Evolutionary conservation across 176 grass and related monocot genomes (phyloP), one percentile per base, ranked within the genome.

Genomic region (Miscanthus lutarioriparius): DNA sequence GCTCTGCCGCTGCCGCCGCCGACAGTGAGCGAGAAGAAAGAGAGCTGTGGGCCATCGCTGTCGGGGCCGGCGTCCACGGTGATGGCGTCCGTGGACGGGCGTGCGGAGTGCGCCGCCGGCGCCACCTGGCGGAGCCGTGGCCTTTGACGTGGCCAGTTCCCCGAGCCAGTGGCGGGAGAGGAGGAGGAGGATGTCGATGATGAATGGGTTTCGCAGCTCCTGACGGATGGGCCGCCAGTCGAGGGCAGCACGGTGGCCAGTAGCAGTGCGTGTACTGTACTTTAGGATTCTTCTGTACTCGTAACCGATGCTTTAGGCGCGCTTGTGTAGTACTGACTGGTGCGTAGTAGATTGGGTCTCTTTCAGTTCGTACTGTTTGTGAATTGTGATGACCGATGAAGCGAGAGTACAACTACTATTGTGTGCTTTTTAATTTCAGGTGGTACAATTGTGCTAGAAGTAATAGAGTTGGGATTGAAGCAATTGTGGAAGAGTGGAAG

Each of bases 31-130:
- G 76, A 65, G 9, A 13, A 6, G 26, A 13, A 2, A 45, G 87
- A 89, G 81, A 89, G 82, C 87, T 89, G 82, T 76, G 69, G 82
- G 14, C 10, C 82, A 27, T 84, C 82, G 26, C 20, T 80, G 36
- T 89, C 87, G 7, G 22, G 20, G 2, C 83, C 69, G 5, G 59
- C 76, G 35, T 75, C 76, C 20, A 84, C 87, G 26, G 81, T 88
- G 16, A 88, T 88, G 81, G 87, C 87, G 32, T 58, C 87, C 2
- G 76, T 89, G 14, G 87, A 89, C 69, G 27, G 65, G 10, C 61
- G 81, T 36, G 35, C 4, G n/a, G n/a, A n/a, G n/a, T n/a, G n/a
- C n/a, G n/a, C n/a, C n/a, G n/a, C n/a, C n/a, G n/a, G n/a, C n/a
- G n/a, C n/a, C n/a, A 0, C 41, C 35, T 47, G 1, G 14, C 76